Conservation (phyloP, 306 rosid species). For the Pterocarpus santalinus region DNA sequence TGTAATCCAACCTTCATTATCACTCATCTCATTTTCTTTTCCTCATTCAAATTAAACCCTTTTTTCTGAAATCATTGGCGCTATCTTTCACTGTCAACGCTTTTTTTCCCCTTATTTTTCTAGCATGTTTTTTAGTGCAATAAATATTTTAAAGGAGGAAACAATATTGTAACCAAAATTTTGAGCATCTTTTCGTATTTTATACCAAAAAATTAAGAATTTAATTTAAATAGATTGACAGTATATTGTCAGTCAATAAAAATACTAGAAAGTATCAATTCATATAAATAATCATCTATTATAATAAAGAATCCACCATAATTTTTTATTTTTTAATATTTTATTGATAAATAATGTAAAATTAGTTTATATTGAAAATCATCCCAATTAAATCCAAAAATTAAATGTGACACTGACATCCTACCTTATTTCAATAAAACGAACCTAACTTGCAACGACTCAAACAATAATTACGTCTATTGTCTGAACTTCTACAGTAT, state of each 20-base stretch:
- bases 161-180: neutral
- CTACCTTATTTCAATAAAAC: constrained; percentile 17
- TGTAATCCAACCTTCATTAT: constrained; percentile 6
- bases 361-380: no score
- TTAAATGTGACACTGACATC: constrained; percentile 20
- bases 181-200: neutral
- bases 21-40: constrained; percentile 21
- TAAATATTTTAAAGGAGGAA: neutral
- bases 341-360: no score
- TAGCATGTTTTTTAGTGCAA: neutral
- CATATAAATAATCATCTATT: no score
- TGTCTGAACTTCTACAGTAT: neutral
- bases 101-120: neutral
- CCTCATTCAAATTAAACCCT: neutral
- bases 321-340: no score
- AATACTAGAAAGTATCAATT: no score
- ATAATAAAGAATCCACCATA: no score
- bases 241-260: no score
- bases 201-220: neutral
- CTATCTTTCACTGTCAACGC: constrained; percentile 4
- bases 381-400: no score
- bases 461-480: neutral
- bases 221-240: no score
- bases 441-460: constrained; percentile 2
- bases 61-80: neutral